Evolutionary conservation across 2,329 filamentous ascomycete species (phyloP), one percentile per base, ranked within the genome.

Genomic region (Pseudofabraea citricarpa): DNA sequence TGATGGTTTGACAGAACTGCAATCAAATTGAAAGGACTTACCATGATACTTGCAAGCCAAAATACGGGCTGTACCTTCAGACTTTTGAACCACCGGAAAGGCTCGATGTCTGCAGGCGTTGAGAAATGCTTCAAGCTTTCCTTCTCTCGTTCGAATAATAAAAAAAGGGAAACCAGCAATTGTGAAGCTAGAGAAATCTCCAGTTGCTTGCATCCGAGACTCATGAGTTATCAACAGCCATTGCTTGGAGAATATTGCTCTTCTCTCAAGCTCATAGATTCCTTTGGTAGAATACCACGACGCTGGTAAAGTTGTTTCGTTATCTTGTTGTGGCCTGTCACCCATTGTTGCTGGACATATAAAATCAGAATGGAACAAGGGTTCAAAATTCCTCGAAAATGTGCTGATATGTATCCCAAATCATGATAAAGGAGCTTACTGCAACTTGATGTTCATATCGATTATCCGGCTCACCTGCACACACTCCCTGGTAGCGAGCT

Each of bases 101-200:
- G 68, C 68, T 1, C 67, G 65, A 49, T 71, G 68, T 19, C 67
- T 60, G 49, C 67, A 70, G 6, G 70, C 57, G 36, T 71, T 71
- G 52, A 69, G 68, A 21, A 36, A 38, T 10, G 18, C 41, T 29
- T 64, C 58, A 23, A 67, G 61, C 26, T 59, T 56, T 21, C 62
- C 61, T 12, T 41, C 35, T 10, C 55, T 52, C 29, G 65, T 58
- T 16, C 62, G 62, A 16, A 67, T 59, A 4, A 71, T 52, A 27
- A 69, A 69, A 47, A 69, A 64, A 21, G 64, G 58, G 27, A 62
- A 64, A 31, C 60, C 59, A 35, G 68, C 63, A 3, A 62, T n/a
- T 3, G 57, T 53, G 21, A 35, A 63, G 54, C 1, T 57, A 56
- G 64, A 55, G 37, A 65, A 68, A 36, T 64, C 58, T 7, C 65